phyloP scores from a whole-genome alignment of 179 eudicot species.

The Patellifolia procumbens region DNA sequence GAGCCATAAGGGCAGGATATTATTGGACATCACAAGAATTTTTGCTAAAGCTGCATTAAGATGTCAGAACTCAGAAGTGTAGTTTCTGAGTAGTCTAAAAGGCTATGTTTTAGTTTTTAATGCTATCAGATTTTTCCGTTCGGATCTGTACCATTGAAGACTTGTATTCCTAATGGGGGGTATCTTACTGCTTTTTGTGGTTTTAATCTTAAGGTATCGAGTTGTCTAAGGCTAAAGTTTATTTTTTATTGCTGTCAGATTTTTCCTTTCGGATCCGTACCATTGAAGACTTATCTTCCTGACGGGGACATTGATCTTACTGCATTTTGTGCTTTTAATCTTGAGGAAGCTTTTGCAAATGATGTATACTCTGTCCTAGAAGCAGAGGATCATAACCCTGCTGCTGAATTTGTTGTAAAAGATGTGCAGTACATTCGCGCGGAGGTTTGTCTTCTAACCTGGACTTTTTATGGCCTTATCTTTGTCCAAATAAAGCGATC shows the following conservation, averaged over 20 bases:
- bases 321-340: slow-evolving; percentile 58
- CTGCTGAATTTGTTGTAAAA: slow-evolving; percentile 75
- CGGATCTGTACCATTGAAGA: too few species aligned
- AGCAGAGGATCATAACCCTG: slow-evolving; percentile 59
- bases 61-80: background rate
- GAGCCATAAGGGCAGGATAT: background rate
- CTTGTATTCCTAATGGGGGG: too few species aligned
- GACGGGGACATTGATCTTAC: slow-evolving; percentile 96
- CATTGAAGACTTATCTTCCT: slow-evolving; percentile 90
- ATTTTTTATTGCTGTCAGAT: slow-evolving; percentile 48
- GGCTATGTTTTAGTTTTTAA: too few species aligned
- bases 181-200: too few species aligned
- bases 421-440: slow-evolving; percentile 86
- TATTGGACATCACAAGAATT: background rate
- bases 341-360: slow-evolving; percentile 63
- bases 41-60: background rate
- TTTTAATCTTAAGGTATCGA: too few species aligned
- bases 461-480: slow-evolving; percentile 16
- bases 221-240: slow-evolving; percentile 13
- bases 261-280: slow-evolving; percentile 86
- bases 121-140: too few species aligned
- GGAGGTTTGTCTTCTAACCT: slow-evolving; percentile 58
- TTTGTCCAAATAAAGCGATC: background rate
- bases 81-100: background rate
- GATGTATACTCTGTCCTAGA: slow-evolving; percentile 58